Evolutionary conservation across 257 asterid species (phyloP), one percentile per base, ranked within the genome.

Genomic region (Primulina tabacum): DNA sequence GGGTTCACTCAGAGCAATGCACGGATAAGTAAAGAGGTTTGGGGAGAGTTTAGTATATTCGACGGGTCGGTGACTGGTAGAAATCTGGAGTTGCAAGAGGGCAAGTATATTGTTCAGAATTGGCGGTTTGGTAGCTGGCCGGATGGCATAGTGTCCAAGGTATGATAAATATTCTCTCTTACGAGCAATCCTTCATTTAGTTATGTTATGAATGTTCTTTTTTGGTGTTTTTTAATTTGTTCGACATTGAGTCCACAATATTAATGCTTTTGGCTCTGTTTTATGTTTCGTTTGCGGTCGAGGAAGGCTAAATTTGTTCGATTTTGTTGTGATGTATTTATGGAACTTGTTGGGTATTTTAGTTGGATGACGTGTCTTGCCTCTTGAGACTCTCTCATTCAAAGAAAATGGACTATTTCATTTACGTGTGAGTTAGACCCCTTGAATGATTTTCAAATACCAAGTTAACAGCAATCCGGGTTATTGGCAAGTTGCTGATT

Each of bases 1-100:
- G 99, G 99, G 9, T 93, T 93, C 65, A 86, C 97, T 0, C 95
- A 86, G 83, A 93, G 99, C 83, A 89, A 89, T 89, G 97, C 99
- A 0, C 80, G 81, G 85, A 93, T 93, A 12, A 90, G 82, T 58
- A 90, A 90, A 81, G 96, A 87, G 62, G 91, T 87, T 7, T 96
- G 96, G 9, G 97, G 97, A 8, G 91, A 93, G 71, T 86, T 90
- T 71, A 85, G 85, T 56, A 89, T 93, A 26, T 93, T 93, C 21
- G 96, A 90, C 72, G 97, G 97, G 8, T 86, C 97, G 0, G 97
- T 93, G 68, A 87, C 90, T 0, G 95, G 95, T 78, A 84, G 70
- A 26, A 92, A 88, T 67, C 68, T 90, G 72, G 98, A 92, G 84
- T 67, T 92, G 87, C 83, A 86, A 70, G 88, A 81, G 59, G 87